Base-by-base conservation (phyloP, 495 filamentous ascomycete species). In the Annulohypoxylon maeteangense region DNA sequence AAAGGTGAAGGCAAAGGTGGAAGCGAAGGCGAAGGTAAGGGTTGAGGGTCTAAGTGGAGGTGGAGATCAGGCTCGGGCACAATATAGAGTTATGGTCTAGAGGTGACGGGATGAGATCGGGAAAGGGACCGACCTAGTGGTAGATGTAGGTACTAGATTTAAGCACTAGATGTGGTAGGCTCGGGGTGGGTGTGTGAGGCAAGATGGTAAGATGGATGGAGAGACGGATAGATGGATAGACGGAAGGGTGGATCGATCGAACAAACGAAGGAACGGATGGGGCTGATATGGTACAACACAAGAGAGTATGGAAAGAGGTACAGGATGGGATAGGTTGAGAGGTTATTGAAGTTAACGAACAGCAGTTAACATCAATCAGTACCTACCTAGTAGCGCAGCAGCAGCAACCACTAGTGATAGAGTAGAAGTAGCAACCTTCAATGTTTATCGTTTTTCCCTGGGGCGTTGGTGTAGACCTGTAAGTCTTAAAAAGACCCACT, bases 401-500 rank as follows among this genome's bases (percentile, higher is more conserved):
- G 48, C 27, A 14, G 12, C 27, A 29, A 29, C 27, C 27, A 29
- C 6, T 29, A 29, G 27, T 22, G 4, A 18, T 3, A 2, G 45
- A 18, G 45, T 23, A 50, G 5, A 3, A 53, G 48, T 6, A 53
- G 31, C 8, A 54, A 14, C 27, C 1, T 18, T 16, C 29, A 29
- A 29, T 29, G 3, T 29, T 29, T 29, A 16, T 54, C 51, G 51
- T 54, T 27, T 27, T 27, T 54, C 51, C 34, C 50, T 27, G 7
- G 27, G 58, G 58, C n/a, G 58, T 62, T 23, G 25, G 38, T 62
- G 31, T 62, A 62, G 42, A 54, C 8, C 32, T 64, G 61, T 64
- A 55, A 64, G 61, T 64, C 61, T 64, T 51, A 57, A 34, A 50
- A 50, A 20, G 61, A 55, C 48, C 61, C 62, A 58, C 62, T 36